Evolutionary conservation across 2,329 filamentous ascomycete species (phyloP).

Genomic region (Pseudophaeomoniella oleicola): DNA sequence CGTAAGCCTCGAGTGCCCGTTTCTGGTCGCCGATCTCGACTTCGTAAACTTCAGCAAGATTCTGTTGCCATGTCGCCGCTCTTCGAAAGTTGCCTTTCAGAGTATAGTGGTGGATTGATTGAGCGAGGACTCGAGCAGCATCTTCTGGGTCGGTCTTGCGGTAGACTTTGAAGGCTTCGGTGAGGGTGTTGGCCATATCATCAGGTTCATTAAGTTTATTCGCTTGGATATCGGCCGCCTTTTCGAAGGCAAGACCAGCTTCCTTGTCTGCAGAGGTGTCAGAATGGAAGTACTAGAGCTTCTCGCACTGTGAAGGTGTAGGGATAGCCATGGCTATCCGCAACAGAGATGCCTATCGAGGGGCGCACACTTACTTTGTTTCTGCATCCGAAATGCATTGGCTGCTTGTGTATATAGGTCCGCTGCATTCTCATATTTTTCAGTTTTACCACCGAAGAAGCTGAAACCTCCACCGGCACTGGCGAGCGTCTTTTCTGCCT

Average conservation of each 20-base stretch:
- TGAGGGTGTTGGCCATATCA: constrained; percentile 75
- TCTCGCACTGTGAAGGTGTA: not conserved
- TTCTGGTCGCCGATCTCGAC: constrained; percentile 63
- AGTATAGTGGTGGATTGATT: constrained; percentile 75
- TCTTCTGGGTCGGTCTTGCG: constrained; percentile 70
- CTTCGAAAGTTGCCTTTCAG: constrained; percentile 68
- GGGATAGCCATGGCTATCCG: not conserved
- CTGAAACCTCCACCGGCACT: constrained; percentile 69
- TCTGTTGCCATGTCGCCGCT: constrained; percentile 82
- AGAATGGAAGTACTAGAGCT: not conserved
- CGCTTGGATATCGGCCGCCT: constrained; percentile 66
- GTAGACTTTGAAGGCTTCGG: constrained; percentile 93
- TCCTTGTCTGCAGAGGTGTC: constrained; percentile 50
- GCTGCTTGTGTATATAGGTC: constrained; percentile 79
- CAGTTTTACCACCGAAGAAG: constrained; percentile 72
- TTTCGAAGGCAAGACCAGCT: constrained; percentile 74
- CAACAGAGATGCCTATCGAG: not conserved
- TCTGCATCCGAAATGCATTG: constrained; percentile 82
- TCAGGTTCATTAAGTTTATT: constrained; percentile 78
- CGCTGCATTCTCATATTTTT: constrained; percentile 81
- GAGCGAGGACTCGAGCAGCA: constrained; percentile 64
- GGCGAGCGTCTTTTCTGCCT: constrained; percentile 77
- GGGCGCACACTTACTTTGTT: constrained; percentile 46
- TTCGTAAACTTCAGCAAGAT: constrained; percentile 75
- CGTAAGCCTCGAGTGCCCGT: constrained; percentile 68